Evolutionary conservation across 306 rosid genomes (phyloP).

Genomic region (Begonia fuchsioides): DNA sequence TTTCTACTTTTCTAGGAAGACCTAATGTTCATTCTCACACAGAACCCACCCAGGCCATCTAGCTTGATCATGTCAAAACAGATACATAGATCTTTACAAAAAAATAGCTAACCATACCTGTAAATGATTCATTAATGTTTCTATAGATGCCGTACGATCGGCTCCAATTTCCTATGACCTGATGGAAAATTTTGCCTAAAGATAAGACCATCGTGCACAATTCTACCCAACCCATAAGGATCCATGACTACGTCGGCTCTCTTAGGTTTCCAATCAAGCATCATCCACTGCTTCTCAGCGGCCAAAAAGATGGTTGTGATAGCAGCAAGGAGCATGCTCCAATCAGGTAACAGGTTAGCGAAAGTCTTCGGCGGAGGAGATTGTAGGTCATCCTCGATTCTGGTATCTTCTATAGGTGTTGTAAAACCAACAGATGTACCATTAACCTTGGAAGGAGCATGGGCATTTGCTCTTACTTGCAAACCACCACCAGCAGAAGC

Average conservation of each 20-base stretch:
- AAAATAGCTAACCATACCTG: constrained; percentile 37
- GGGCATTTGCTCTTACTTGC: constrained; percentile 81
- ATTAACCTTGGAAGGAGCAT: constrained; percentile 80
- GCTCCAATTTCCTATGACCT: constrained; percentile 99
- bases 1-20: too few species aligned
- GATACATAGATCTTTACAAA: too few species aligned
- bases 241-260: constrained; percentile 84
- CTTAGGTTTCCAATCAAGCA: constrained; percentile 99
- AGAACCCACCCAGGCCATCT: too few species aligned
- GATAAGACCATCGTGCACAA: constrained; percentile 94
- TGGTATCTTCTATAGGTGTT: too few species aligned
- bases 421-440: constrained; percentile 51
- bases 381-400: constrained; percentile 34
- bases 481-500: constrained; percentile 38
- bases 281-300: constrained; percentile 99
- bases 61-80: too few species aligned
- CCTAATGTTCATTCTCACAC: too few species aligned
- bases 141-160: constrained; percentile 96
- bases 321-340: constrained; percentile 99
- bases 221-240: constrained; percentile 78
- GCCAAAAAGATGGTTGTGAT: constrained; percentile 94
- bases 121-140: constrained; percentile 92
- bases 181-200: constrained; percentile 82
- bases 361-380: constrained; percentile 77
- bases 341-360: constrained; percentile 89